phyloP scores from a whole-genome alignment of 306 rosid species.

The Lathyrus sativus region DNA sequence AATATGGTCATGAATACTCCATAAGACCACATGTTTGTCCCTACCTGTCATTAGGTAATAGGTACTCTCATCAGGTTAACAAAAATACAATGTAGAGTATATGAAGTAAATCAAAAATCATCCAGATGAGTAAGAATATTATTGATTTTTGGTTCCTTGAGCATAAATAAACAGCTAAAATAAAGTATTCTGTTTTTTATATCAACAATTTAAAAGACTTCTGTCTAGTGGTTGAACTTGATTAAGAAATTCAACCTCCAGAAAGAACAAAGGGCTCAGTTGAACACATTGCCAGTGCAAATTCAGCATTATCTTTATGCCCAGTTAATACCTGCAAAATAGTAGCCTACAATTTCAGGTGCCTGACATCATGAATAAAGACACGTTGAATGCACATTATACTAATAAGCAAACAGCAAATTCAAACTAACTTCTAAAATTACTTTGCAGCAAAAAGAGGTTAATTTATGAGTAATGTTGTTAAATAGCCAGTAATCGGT shows the following conservation, averaged over 20 bases:
- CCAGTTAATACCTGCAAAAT: conserved; percentile 86
- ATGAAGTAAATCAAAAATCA: conserved; percentile 3
- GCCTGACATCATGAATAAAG: background rate
- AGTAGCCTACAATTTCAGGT: conserved; percentile 24
- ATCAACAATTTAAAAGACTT: too few relatives aligned
- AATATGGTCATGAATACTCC: conserved; percentile 95
- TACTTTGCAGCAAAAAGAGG: conserved; percentile 24
- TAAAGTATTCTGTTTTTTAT: background rate
- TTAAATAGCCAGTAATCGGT: too few relatives aligned
- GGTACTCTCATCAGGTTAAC: conserved; percentile 27
- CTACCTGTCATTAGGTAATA: conserved; percentile 57
- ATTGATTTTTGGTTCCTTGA: background rate
- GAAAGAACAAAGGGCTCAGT: conserved; percentile 94
- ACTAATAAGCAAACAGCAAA: background rate
- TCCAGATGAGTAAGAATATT: conserved; percentile 20
- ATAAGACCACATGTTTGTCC: conserved; percentile 84
- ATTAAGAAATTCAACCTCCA: conserved; percentile 59
- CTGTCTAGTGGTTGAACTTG: too few relatives aligned
- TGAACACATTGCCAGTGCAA: conserved; percentile 95
- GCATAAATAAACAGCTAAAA: conserved; percentile 6
- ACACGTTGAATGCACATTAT: background rate
- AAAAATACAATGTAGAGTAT: conserved; percentile 24
- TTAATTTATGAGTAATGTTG: background rate
- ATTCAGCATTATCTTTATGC: conserved; percentile 95
- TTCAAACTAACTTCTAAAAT: conserved; percentile 24